Percentiles rank a stretch among this genome's conserved stretches.
Conservation (phyloP, 208 protist species). For the Giardia muris region DNA sequence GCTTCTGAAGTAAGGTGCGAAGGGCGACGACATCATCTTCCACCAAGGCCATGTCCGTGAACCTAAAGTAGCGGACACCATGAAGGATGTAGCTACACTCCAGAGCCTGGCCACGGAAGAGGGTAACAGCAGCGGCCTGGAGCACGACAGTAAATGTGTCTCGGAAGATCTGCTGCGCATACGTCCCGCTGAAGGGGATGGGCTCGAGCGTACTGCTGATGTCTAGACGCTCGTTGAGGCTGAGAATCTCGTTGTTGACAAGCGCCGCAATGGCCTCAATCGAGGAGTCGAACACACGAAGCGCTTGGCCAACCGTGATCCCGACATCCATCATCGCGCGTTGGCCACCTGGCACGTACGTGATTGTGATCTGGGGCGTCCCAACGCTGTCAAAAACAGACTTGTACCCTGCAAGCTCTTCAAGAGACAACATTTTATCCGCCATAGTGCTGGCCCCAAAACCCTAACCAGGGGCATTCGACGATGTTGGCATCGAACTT, state of each 20-base stretch:
- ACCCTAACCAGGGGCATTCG: neutral
- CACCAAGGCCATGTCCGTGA: neutral
- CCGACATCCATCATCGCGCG: neutral
- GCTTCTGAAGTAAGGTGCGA: neutral
- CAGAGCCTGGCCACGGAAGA: neutral
- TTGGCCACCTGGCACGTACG: neutral
- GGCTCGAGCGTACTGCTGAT: neutral
- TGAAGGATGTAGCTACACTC: neutral
- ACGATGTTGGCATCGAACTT: neutral
- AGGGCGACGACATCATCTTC: neutral
- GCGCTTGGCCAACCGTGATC: neutral
- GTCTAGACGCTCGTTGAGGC: neutral
- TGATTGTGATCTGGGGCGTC: neutral
- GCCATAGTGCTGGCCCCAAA: neutral
- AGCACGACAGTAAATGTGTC: neutral
- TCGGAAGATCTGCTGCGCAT: neutral
- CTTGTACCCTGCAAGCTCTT: neutral
- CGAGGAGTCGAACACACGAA: neutral
- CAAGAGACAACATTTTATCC: neutral
- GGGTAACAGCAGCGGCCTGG: neutral
- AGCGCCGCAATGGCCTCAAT: neutral
- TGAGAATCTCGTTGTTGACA: constrained; percentile 19
- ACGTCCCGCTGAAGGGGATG: neutral
- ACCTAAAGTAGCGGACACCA: neutral
- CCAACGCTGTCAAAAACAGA: neutral